phyloP scores from a whole-genome alignment of 1,284 basidiomycete species.

The Pseudozyma pruni region DNA sequence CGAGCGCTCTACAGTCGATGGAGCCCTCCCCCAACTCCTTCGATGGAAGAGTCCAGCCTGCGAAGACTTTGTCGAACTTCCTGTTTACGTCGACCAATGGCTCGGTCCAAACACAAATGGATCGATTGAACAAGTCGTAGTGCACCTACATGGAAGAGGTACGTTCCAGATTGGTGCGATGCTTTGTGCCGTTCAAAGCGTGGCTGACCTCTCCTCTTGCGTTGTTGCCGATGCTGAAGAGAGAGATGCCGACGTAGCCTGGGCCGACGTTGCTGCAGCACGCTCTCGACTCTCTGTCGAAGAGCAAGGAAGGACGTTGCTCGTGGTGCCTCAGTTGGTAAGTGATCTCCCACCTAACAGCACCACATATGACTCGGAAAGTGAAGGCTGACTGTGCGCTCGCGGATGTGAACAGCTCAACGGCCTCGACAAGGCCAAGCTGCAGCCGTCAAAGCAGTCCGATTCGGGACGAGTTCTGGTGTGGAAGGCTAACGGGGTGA shows the following conservation, averaged over 20 bases:
- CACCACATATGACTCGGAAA: too few relatives aligned
- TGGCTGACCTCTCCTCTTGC: too few relatives aligned
- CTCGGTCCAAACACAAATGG: neutral
- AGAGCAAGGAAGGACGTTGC: neutral
- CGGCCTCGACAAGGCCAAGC: slow-evolving; percentile 37
- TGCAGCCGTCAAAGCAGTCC: neutral
- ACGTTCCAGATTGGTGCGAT: too few relatives aligned
- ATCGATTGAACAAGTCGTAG: slow-evolving; percentile 16
- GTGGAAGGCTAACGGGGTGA: slow-evolving; percentile 46
- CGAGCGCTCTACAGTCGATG: neutral
- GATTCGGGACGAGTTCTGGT: slow-evolving; percentile 15
- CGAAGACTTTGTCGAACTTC: neutral
- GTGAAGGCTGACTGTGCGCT: neutral
- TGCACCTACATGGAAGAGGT: slow-evolving; percentile 34
- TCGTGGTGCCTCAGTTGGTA: slow-evolving; percentile 28
- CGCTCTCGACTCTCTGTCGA: neutral
- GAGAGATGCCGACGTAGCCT: slow-evolving; percentile 12
- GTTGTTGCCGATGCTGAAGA: too few relatives aligned
- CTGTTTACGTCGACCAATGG: slow-evolving; percentile 3
- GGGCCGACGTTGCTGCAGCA: slow-evolving; percentile 9
- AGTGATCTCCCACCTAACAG: too few relatives aligned
- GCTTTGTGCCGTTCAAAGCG: too few relatives aligned
- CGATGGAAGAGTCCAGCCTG: slow-evolving; percentile 1
- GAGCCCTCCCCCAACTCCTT: neutral
- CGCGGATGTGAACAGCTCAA: slow-evolving; percentile 29